Evolutionary conservation across 768 basidiomycete genomes (phyloP).

Genomic region (Mycena belliarum): DNA sequence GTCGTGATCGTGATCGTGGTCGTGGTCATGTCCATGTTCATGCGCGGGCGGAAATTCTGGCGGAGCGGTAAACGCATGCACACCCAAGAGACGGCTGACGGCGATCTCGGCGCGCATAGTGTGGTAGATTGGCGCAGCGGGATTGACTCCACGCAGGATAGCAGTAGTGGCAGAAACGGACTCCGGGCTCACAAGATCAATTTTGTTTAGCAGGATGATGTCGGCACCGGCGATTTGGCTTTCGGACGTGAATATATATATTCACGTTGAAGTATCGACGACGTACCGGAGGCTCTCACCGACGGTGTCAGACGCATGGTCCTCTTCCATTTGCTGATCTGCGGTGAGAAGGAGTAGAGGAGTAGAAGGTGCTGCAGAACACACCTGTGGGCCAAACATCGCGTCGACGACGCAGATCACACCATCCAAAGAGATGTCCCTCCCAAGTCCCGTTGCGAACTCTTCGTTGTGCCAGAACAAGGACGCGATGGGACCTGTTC

Average conservation of each 20-base stretch:
- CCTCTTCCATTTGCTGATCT: constrained; percentile 83
- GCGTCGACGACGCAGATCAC: constrained; percentile 94
- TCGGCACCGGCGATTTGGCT: constrained; percentile 96
- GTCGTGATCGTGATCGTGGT: constrained; percentile 28
- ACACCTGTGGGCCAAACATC: constrained; percentile 64
- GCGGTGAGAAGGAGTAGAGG: constrained; percentile 6
- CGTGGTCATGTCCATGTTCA: constrained; percentile 32
- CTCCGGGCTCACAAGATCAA: constrained; percentile 62
- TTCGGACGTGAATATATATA: not conserved
- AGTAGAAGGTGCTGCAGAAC: not conserved
- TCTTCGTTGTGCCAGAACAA: constrained; percentile 91
- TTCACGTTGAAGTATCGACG: not conserved
- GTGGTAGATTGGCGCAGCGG: constrained; percentile 69
- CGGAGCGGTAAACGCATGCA: constrained; percentile 74
- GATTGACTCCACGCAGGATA: constrained; percentile 77
- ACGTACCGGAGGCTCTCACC: constrained; percentile 81
- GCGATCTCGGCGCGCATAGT: constrained; percentile 77
- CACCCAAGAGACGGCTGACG: constrained; percentile 72
- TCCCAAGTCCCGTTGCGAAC: constrained; percentile 64
- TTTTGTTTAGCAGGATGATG: constrained; percentile 90
- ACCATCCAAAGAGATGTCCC: constrained; percentile 78
- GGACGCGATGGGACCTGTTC: constrained; percentile 76
- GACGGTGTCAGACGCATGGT: constrained; percentile 56
- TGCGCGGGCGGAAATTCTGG: constrained; percentile 25
- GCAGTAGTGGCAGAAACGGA: constrained; percentile 51